Evolutionary conservation across 2,329 filamentous ascomycete species (phyloP), one percentile per base, ranked within the genome.

Genomic region (Sclerotinia subarctica): DNA sequence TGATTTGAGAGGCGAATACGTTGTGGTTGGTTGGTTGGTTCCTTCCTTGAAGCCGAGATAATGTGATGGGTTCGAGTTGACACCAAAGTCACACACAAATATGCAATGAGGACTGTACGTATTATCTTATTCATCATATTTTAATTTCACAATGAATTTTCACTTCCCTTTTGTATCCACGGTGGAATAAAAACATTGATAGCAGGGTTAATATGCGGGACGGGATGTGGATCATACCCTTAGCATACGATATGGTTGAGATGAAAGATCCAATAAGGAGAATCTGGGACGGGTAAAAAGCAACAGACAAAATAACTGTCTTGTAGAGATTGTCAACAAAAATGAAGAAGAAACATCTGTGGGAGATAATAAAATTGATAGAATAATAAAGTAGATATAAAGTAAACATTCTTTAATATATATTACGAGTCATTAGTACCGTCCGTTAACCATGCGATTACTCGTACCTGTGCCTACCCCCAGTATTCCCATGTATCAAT

Each of bases 391-490:
- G 6, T 54, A 29, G 17, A 32, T 35, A 21, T 19, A 54, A 26
- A n/a, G 19, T 32, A n/a, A 13, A 35, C 5, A 35, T 29, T 21
- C 51, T 53, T 24, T 26, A 53, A 29, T 29, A 35, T 29, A 19
- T 11, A 32, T 32, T 7, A 26, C 6, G 21, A 53, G 51, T 10
- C 10, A 53, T 53, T 53, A 6, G 10, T 35, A 35, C 32, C 32
- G 52, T 54, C 19, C 4, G 26, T 54, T 32, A 13, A 54, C 10
- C 8, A 54, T 54, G 10, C 32, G 11, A 21, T 26, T 32, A 29
- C 29, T 69, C 32, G 65, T 38, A 19, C 69, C 57, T 62, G 69
- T 51, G 24, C 66, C 29, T 17, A 53, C 26, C 19, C 42, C 47
- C 32, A 63, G 51, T 42, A 13, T 6, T 46, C 17, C 29, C 29